These are phyloP conservation scores for Claviceps arundinis DNA, from an alignment of 2,329 filamentous ascomycete species.

Conservation along the genomic window DNA sequence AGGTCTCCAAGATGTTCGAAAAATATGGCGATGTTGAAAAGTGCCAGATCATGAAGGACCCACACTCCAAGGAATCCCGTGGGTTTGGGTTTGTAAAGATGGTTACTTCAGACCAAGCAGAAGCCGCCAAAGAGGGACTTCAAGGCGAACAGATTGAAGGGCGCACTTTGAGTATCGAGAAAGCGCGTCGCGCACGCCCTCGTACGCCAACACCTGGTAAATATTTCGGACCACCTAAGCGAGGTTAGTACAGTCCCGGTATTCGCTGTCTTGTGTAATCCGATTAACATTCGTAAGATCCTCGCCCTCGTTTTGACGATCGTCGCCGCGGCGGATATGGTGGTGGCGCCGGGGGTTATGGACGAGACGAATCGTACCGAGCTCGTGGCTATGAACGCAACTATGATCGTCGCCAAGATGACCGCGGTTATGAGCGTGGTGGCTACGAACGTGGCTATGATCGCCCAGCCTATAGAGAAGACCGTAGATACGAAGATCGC, in stretches of 20 bases:
- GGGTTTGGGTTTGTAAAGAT: constrained; percentile 99
- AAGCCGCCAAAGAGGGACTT: constrained; percentile 90
- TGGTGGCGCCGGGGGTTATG: constrained; percentile 25
- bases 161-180: constrained; percentile 94
- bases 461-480: constrained; percentile 15
- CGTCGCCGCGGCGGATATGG: constrained; percentile 50
- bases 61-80: constrained; percentile 95
- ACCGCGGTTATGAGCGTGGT: constrained; percentile 26
- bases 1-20: constrained; percentile 90
- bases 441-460: constrained; percentile 39
- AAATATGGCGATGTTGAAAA: constrained; percentile 99
- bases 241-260: constrained; percentile 48
- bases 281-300: constrained; percentile 16
- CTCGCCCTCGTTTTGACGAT: constrained; percentile 40
- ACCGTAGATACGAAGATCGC: constrained; percentile 34
- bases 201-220: constrained; percentile 96
- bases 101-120: constrained; percentile 86
- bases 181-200: constrained; percentile 87
- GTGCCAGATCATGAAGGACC: constrained; percentile 99
- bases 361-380: constrained; percentile 45
- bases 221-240: constrained; percentile 97
- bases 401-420: constrained; percentile 33
- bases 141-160: constrained; percentile 94
- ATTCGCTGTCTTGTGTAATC: background rate
- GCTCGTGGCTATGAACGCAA: constrained; percentile 33